These are phyloP conservation scores for Dionaea muscipula DNA, from an alignment of 179 eudicot genomes.

Conservation along the genomic window DNA sequence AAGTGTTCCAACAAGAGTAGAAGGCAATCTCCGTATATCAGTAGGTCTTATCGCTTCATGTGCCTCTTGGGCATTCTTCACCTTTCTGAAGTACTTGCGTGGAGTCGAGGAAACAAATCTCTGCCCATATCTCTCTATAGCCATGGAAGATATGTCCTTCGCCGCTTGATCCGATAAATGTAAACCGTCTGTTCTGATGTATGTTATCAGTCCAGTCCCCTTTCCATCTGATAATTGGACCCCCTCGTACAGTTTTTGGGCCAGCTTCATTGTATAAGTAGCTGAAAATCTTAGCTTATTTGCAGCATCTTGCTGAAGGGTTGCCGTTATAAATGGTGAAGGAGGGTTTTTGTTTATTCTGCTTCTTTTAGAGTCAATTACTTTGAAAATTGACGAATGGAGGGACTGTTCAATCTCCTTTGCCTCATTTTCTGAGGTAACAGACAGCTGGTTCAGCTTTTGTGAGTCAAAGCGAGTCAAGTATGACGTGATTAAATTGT, in stretches of 20 bases:
- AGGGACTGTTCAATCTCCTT: constrained; percentile 38
- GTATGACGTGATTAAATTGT: constrained; percentile 30
- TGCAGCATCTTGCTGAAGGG: constrained; percentile 98
- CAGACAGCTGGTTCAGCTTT: constrained; percentile 56
- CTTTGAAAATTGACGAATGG: constrained; percentile 42
- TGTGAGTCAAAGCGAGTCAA: constrained; percentile 53
- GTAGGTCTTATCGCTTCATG: constrained; percentile 98
- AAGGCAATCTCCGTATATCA: constrained; percentile 58
- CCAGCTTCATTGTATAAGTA: constrained; percentile 73
- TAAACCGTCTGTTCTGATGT: constrained; percentile 89
- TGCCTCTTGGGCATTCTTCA: constrained; percentile 96
- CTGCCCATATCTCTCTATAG: constrained; percentile 56
- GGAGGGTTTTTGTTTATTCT: constrained; percentile 55
- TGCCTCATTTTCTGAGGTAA: constrained; percentile 50
- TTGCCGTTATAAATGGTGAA: constrained; percentile 75
- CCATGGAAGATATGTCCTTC: constrained; percentile 43
- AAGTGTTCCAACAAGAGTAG: constrained; percentile 43
- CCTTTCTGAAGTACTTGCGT: constrained; percentile 68
- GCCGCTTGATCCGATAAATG: constrained; percentile 71
- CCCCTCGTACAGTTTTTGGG: constrained; percentile 94
- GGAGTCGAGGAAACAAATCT: constrained; percentile 35
- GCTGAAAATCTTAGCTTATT: constrained; percentile 61
- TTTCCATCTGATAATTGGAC: constrained; percentile 48
- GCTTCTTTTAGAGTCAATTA: constrained; percentile 41
- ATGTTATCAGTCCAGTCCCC: constrained; percentile 71